Conservation (phyloP, 805 yeast genomes). For the Metschnikowia gelsemii region DNA sequence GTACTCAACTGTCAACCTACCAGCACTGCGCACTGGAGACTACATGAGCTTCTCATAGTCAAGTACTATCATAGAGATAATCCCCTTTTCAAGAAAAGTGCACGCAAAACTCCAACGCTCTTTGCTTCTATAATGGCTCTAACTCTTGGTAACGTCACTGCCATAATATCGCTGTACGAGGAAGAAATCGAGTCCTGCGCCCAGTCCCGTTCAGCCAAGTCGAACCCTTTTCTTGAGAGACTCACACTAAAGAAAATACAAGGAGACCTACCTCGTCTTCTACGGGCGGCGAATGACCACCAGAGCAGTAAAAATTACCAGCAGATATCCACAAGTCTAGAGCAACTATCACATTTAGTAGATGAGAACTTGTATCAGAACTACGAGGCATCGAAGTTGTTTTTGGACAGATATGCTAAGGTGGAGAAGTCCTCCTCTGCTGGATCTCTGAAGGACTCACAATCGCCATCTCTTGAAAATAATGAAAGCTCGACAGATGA, state of each 20-base stretch:
- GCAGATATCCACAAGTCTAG: conserved; percentile 8
- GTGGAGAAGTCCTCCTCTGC: background rate
- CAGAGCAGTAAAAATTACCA: conserved; percentile 9
- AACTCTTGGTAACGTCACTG: conserved; percentile 4
- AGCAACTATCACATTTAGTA: conserved; percentile 10
- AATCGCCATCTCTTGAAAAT: background rate
- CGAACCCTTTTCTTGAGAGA: conserved; percentile 14
- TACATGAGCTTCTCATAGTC: too few relatives aligned
- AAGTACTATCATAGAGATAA: too few relatives aligned
- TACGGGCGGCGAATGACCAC: conserved; percentile 13
- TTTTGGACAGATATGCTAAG: conserved; percentile 1
- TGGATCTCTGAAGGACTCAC: background rate
- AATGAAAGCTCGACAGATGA: conserved; percentile 4
- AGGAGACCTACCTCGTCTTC: conserved; percentile 20
- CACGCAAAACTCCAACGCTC: background rate
- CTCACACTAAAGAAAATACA: conserved; percentile 16
- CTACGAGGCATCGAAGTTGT: background rate
- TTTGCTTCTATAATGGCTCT: background rate
- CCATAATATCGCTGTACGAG: conserved; percentile 11
- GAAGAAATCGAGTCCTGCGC: conserved; percentile 9
- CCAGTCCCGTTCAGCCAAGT: background rate
- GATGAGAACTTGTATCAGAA: conserved; percentile 11
- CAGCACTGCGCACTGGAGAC: too few relatives aligned
- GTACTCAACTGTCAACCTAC: too few relatives aligned
- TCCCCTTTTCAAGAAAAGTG: too few relatives aligned